These are phyloP conservation scores for Hyaloscypha finlandica DNA, from an alignment of 495 filamentous ascomycete species.

Conservation along the genomic window DNA sequence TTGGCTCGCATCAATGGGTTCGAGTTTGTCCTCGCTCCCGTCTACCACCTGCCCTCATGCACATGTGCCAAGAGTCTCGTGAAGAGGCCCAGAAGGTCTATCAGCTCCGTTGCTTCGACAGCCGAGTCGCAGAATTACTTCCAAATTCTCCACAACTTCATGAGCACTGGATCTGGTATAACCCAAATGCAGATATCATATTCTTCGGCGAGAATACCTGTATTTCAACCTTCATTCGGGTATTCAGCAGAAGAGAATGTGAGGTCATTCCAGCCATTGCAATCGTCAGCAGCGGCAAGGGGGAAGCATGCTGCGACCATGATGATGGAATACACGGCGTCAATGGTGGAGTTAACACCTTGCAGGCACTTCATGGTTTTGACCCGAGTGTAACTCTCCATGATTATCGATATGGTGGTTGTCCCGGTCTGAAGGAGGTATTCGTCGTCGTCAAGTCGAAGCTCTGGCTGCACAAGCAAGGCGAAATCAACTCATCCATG, in stretches of 20 bases:
- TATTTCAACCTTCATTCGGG: background rate
- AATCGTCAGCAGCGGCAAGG: background rate
- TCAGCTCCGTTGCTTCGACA: background rate
- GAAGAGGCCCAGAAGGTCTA: background rate
- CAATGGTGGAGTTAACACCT: background rate
- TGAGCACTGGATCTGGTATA: background rate
- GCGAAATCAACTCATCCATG: background rate
- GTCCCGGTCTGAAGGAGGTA: background rate
- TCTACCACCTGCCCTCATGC: background rate
- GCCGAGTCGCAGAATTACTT: background rate
- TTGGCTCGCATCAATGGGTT: background rate
- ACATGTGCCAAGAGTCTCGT: background rate
- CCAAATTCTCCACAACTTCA: background rate
- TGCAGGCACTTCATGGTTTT: conserved; percentile 1
- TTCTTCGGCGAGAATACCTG: background rate
- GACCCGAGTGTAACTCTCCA: background rate
- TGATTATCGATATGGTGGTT: background rate
- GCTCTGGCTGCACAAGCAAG: background rate
- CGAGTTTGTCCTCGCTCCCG: background rate
- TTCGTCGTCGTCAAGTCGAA: background rate
- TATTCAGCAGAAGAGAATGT: background rate
- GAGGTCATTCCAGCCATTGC: background rate
- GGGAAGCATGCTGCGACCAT: background rate
- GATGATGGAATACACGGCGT: background rate
- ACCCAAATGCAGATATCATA: background rate